Percentiles rank a stretch among this genome's conserved stretches.
Evolutionary conservation across 345 rosid genomes (phyloP).

Genomic region (Toxicodendron radicans): DNA sequence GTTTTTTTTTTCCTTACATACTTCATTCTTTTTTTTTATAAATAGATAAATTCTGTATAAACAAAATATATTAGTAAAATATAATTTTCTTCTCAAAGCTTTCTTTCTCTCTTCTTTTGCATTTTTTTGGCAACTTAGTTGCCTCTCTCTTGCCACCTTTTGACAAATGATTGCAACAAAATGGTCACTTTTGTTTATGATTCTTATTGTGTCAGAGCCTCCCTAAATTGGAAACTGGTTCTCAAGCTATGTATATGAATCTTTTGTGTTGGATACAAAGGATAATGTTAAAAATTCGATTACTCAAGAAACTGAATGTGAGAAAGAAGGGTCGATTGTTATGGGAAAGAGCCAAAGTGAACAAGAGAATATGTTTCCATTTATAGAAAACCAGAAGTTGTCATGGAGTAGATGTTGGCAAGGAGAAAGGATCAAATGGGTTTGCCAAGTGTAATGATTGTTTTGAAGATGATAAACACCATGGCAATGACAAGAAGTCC

Average conservation of each 20-base stretch:
- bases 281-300: conserved; percentile 33
- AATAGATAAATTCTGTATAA: no score
- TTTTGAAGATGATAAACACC: conserved; percentile 11
- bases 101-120: no score
- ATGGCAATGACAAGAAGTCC: conserved; percentile 1
- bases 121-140: no score
- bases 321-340: conserved; percentile 20
- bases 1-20: no score
- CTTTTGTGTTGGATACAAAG: conserved; percentile 44
- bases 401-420: conserved; percentile 5
- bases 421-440: conserved; percentile 12
- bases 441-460: conserved; percentile 7
- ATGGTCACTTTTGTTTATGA: background rate
- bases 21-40: no score
- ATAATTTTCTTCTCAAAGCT: no score
- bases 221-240: conserved; percentile 60
- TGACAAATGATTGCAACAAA: background rate
- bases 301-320: conserved; percentile 29
- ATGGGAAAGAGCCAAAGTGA: conserved; percentile 8
- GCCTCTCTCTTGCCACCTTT: no score
- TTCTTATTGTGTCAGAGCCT: conserved; percentile 47
- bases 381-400: conserved; percentile 7
- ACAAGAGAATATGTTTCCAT: conserved; percentile 15
- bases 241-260: conserved; percentile 63
- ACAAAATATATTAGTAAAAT: no score